Conservation (phyloP, 805 yeast species). For the Yamadazyma ubonensis region DNA sequence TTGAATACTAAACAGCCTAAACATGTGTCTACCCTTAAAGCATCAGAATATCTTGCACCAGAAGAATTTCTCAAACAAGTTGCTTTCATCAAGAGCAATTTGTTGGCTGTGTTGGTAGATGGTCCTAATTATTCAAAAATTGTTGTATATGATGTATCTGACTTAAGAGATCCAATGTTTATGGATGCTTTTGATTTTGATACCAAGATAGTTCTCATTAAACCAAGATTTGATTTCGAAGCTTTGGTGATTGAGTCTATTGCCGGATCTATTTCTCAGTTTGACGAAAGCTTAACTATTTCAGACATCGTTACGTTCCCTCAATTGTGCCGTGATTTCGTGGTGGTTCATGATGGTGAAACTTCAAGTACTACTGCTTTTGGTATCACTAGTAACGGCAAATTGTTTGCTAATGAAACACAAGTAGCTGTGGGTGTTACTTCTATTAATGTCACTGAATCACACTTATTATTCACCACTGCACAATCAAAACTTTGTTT, state of each 20-base stretch:
- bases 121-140: conserved; percentile 50
- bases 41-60: conserved; percentile 32
- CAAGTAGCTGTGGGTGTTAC: conserved; percentile 75
- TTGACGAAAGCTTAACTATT: conserved; percentile 31
- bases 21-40: conserved; percentile 29
- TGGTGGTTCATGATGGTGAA: conserved; percentile 39
- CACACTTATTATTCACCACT: conserved; percentile 78
- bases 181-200: conserved; percentile 42
- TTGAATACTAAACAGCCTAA: conserved; percentile 49
- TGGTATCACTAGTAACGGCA: conserved; percentile 77
- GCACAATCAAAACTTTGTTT: conserved; percentile 83
- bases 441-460: conserved; percentile 70
- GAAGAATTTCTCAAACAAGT: conserved; percentile 61
- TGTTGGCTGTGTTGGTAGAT: conserved; percentile 61
- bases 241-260: conserved; percentile 57
- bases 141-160: conserved; percentile 48
- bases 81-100: conserved; percentile 50
- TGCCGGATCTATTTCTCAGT: conserved; percentile 55
- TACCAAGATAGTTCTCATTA: conserved; percentile 55
- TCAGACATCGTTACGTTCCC: conserved; percentile 55
- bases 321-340: conserved; percentile 60
- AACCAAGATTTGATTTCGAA: conserved; percentile 53
- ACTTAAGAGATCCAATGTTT: conserved; percentile 41
- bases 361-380: conserved; percentile 43
- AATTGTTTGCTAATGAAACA: conserved; percentile 60